Evolutionary conservation across 768 basidiomycete genomes (phyloP), one percentile per base, ranked within the genome.

Genomic region (Leccinum broughii): DNA sequence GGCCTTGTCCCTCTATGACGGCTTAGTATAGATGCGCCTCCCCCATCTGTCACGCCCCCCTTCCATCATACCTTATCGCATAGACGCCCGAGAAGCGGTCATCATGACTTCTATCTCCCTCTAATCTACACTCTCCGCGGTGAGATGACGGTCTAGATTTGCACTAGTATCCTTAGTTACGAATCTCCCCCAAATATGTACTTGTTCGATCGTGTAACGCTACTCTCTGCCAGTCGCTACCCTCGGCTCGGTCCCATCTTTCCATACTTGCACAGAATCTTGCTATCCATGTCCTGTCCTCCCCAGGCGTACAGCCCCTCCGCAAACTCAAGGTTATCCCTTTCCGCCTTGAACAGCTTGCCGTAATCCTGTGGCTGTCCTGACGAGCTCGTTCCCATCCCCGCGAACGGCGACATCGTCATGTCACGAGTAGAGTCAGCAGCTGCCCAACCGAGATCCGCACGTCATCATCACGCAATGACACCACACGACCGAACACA

Each of bases 1-100:
- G 94, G 95, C 95, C 26, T 76, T 98, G 62, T 97, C 95, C 54
- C 78, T 98, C 62, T 98, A 97, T 73, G 95, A 98, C 66, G 95
- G 95, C 35, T 80, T 98, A 63, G 94, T 96, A 70, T 96, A 85
- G 77, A 59, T 26, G 60, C 64, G n/a, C 44, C 44, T 41, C 41
- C 41, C 4, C 41, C 48, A 15, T 37, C 41, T 59, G 51, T 35
- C n/a, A 53, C 14, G 58, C 32, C 60, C n/a, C 32, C 39, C 52
- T 54, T 44, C 39, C 41, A 14, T 58, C 51, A 54, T 67, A 67
- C 65, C 62, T 71, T 71, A 64, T 67, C 61, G 58, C 63, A 65
- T 63, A 59, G 55, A 64, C 63, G 60, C 62, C 60, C 54, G 52
- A 58, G 62, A 68, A 70, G 62, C 60, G 39, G 55, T 54, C 57